A percentile compares a stretch with the other conserved stretches of the same genome.
These are phyloP conservation scores for Auxenochlorella pyrenoidosa DNA, from an alignment of 139 green algal species.

Conservation along the genomic window DNA sequence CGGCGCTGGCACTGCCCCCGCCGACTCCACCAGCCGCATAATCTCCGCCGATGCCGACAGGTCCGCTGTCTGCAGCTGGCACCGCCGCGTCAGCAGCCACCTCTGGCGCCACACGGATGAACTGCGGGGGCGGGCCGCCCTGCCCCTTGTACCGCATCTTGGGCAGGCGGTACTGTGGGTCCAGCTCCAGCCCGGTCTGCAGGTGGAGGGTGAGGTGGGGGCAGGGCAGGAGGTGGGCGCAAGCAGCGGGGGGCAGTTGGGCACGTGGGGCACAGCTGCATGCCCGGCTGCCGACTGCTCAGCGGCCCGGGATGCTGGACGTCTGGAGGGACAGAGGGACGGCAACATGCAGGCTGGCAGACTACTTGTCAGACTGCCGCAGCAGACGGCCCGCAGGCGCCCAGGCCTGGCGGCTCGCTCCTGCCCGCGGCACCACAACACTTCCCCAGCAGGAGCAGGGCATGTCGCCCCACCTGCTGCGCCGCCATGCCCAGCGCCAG, in stretches of 20 bases:
- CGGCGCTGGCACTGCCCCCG: neutral
- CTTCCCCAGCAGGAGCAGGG: neutral
- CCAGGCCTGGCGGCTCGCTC: too few relatives aligned
- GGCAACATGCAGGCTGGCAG: too few relatives aligned
- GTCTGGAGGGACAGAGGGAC: neutral
- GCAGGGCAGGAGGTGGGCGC: too few relatives aligned
- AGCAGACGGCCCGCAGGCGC: too few relatives aligned
- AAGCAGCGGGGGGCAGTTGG: too few relatives aligned
- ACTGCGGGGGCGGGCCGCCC: slow-evolving; percentile 47
- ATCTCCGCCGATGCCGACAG: neutral
- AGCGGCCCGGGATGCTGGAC: too few relatives aligned
- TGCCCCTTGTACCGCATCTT: slow-evolving; percentile 86
- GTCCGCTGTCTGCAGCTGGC: neutral
- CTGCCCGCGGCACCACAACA: neutral
- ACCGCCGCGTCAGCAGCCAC: neutral
- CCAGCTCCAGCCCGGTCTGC: slow-evolving; percentile 57
- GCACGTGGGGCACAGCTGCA: too few relatives aligned
- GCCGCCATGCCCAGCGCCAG: slow-evolving; percentile 52
- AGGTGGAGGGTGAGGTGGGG: neutral
- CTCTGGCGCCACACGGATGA: slow-evolving; percentile 34
- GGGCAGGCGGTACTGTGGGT: slow-evolving; percentile 81
- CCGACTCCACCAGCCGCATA: neutral
- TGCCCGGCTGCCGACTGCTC: too few relatives aligned
- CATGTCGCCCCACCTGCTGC: slow-evolving; percentile 11
- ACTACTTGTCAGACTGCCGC: too few relatives aligned